Conservation (phyloP, 164 flowering plant genomes). For the Vitis riparia region DNA sequence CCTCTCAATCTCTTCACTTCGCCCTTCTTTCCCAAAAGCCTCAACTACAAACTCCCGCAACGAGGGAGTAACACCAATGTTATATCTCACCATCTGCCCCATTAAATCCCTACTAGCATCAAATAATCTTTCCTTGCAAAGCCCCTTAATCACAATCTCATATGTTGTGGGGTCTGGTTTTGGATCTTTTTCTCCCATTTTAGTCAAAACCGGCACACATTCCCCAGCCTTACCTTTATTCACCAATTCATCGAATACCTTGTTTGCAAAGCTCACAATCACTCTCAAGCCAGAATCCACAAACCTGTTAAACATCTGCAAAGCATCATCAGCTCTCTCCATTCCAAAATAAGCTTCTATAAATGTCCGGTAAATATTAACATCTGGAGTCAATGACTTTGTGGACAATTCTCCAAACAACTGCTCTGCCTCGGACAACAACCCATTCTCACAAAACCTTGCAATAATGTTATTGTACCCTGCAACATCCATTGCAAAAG, state of each 20-base stretch:
- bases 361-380: slow-evolving; percentile 40
- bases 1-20: slow-evolving; percentile 49
- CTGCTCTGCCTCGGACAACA: slow-evolving; percentile 66
- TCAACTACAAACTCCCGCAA: slow-evolving; percentile 40
- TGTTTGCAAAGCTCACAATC: slow-evolving; percentile 48
- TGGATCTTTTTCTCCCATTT: slow-evolving; percentile 65
- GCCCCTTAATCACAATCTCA: slow-evolving; percentile 56
- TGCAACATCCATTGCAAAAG: slow-evolving; percentile 71
- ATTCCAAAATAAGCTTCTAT: slow-evolving; percentile 57
- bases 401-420: slow-evolving; percentile 43
- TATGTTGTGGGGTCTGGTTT: slow-evolving; percentile 63
- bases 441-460: slow-evolving; percentile 57
- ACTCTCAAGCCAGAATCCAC: slow-evolving; percentile 62
- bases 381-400: slow-evolving; percentile 60
- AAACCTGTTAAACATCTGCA: slow-evolving; percentile 48
- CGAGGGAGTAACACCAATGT: slow-evolving; percentile 39
- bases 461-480: slow-evolving; percentile 67
- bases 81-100: slow-evolving; percentile 48
- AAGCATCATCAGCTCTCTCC: slow-evolving; percentile 57
- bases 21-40: slow-evolving; percentile 54
- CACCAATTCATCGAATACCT: slow-evolving; percentile 50
- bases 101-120: slow-evolving; percentile 40
- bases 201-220: slow-evolving; percentile 43
- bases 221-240: slow-evolving; percentile 51
- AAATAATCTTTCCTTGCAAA: slow-evolving; percentile 40